Evolutionary conservation across 2,329 filamentous ascomycete species (phyloP).

Genomic region (Didymella exigua): DNA sequence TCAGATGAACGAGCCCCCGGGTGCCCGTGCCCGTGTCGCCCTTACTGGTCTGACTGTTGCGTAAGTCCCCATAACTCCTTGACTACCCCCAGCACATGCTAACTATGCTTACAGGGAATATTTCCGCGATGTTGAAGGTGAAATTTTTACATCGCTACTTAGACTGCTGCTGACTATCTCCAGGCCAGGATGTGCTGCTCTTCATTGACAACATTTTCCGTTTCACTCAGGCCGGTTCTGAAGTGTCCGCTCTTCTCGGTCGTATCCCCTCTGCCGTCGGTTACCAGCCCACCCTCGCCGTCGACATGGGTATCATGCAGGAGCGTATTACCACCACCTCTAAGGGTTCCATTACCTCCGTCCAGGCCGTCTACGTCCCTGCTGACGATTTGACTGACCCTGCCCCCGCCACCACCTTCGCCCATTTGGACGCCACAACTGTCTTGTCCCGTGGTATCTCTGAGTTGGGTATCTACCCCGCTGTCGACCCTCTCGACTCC

Average conservation of each 20-base stretch:
- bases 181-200: slow-evolving; percentile 94
- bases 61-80: not conserved
- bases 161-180: slow-evolving; percentile 74
- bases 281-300: slow-evolving; percentile 67
- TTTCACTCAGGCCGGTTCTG: slow-evolving; percentile 99
- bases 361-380: slow-evolving; percentile 99
- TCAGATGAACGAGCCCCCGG: slow-evolving; percentile 99
- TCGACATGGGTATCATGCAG: slow-evolving; percentile 67
- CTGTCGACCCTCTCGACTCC: slow-evolving; percentile 98
- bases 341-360: slow-evolving; percentile 99
- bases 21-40: slow-evolving; percentile 99
- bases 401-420: slow-evolving; percentile 98
- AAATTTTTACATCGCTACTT: not conserved
- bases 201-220: slow-evolving; percentile 99
- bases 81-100: not conserved
- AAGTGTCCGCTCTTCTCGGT: slow-evolving; percentile 98
- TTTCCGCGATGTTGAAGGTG: slow-evolving; percentile 76
- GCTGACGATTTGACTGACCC: slow-evolving; percentile 99
- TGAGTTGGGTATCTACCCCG: slow-evolving; percentile 99
- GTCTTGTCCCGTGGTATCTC: slow-evolving; percentile 99
- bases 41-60: slow-evolving; percentile 70
- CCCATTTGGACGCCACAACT: slow-evolving; percentile 99
- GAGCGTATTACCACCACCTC: slow-evolving; percentile 99
- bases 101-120: slow-evolving; percentile 58
- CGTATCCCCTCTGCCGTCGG: slow-evolving; percentile 99